Evolutionary conservation across 768 basidiomycete genomes (phyloP), one percentile per base, ranked within the genome.

Genomic region (Atractiella rhizophila): DNA sequence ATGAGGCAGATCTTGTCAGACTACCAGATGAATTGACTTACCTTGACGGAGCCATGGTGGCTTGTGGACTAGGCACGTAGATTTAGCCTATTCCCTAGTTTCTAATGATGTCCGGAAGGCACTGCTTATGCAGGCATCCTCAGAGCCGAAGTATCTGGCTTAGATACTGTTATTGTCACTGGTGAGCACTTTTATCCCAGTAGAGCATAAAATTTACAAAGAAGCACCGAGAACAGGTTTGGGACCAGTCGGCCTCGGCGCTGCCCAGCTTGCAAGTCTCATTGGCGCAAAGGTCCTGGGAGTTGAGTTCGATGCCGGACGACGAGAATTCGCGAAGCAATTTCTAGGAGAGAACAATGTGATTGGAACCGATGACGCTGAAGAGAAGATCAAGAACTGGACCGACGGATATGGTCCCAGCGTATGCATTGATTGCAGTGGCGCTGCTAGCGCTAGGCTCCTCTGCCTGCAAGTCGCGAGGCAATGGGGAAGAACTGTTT

Each of bases 161-260:
- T n/a, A n/a, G n/a, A n/a, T n/a, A n/a, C n/a, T n/a, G n/a, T n/a
- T n/a, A n/a, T n/a, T n/a, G n/a, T n/a, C n/a, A n/a, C n/a, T n/a
- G n/a, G n/a, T n/a, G n/a, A n/a, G n/a, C n/a, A n/a, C n/a, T n/a
- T n/a, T n/a, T n/a, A n/a, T n/a, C n/a, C n/a, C n/a, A n/a, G n/a
- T n/a, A n/a, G n/a, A n/a, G n/a, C n/a, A n/a, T n/a, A n/a, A n/a
- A n/a, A n/a, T n/a, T n/a, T n/a, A n/a, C n/a, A n/a, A n/a, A n/a
- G n/a, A n/a, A n/a, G n/a, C n/a, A n/a, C n/a, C n/a, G n/a, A n/a
- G 35, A 36, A 42, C 37, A 39, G 41, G 41, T 19, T 20, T 42
- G 6, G 41, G 41, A 13, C 41, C 41, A 25, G 41, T 42, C 3
- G 41, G 41, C 5, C 41, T 42, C 7, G 40, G 34, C 10, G 41